Evolutionary conservation across 805 yeast genomes (phyloP).

Genomic region (Phaffomyces opuntiae): DNA sequence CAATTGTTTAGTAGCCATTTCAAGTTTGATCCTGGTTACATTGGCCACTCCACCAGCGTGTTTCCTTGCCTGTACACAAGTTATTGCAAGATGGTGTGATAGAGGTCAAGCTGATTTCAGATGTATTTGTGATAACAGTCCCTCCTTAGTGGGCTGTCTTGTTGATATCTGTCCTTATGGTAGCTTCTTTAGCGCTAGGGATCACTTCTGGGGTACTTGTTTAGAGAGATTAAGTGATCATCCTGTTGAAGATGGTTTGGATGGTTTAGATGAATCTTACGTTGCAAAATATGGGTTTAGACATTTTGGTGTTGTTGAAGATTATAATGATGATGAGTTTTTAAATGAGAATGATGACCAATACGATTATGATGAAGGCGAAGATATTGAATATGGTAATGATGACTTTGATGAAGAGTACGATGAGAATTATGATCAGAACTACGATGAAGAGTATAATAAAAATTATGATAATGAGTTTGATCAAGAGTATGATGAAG

Average conservation of each 20-base stretch:
- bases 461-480: slow-evolving; percentile 23
- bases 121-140: slow-evolving; percentile 34
- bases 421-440: slow-evolving; percentile 20
- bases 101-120: slow-evolving; percentile 28
- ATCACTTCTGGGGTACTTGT: slow-evolving; percentile 44
- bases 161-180: slow-evolving; percentile 40
- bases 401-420: slow-evolving; percentile 22
- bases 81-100: slow-evolving; percentile 30
- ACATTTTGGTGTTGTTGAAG: slow-evolving; percentile 7
- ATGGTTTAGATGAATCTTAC: not conserved
- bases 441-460: slow-evolving; percentile 14
- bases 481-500: slow-evolving; percentile 2
- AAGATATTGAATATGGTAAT: slow-evolving; percentile 10
- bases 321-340: not conserved
- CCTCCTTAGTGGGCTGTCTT: slow-evolving; percentile 36
- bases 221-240: slow-evolving; percentile 17
- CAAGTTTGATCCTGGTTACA: not conserved
- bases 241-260: not conserved
- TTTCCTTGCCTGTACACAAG: slow-evolving; percentile 35
- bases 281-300: slow-evolving; percentile 1
- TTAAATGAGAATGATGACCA: slow-evolving; percentile 7
- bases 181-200: slow-evolving; percentile 35
- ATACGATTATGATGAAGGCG: slow-evolving; percentile 8
- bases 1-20: not conserved
- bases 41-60: slow-evolving; percentile 46